A percentile compares a stretch with the other conserved stretches of the same genome.
These are phyloP conservation scores for Bryopsis sp. DNA, from an alignment of 139 green algal species.

Conservation along the genomic window DNA sequence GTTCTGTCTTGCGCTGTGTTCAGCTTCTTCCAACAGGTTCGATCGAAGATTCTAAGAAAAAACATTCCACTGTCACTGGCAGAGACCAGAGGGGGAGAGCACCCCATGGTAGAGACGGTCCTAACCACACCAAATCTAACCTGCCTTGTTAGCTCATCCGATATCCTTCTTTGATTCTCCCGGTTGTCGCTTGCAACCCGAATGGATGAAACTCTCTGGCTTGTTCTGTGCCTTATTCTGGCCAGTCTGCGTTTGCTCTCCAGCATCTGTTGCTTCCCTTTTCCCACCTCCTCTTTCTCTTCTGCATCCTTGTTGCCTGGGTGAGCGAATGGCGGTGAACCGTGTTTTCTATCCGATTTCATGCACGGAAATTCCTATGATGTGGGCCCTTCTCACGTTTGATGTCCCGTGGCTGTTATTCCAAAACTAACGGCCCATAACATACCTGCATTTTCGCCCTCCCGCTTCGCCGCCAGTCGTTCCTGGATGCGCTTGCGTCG, in stretches of 20 bases:
- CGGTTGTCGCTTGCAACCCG: constrained; percentile 44
- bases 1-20: constrained; percentile 55
- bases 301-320: constrained; percentile 42
- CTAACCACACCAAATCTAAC: constrained; percentile 20
- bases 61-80: neutral
- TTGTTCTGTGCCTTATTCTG: constrained; percentile 40
- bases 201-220: constrained; percentile 47
- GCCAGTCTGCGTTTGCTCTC: constrained; percentile 49
- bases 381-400: too few relatives aligned
- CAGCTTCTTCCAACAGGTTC: constrained; percentile 64
- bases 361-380: too few relatives aligned
- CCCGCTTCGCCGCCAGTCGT: constrained; percentile 33
- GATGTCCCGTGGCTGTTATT: too few relatives aligned
- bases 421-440: neutral
- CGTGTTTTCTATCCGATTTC: too few relatives aligned
- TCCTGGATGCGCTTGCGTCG: constrained; percentile 51
- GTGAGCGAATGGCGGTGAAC: neutral
- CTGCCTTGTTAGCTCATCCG: constrained; percentile 53
- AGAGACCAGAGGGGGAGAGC: neutral
- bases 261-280: constrained; percentile 55
- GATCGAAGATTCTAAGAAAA: constrained; percentile 45
- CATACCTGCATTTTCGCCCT: constrained; percentile 40
- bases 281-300: constrained; percentile 44
- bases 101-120: neutral
- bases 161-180: constrained; percentile 40